Evolutionary conservation across 768 basidiomycete species (phyloP).

Genomic region (Lactarius vividus): DNA sequence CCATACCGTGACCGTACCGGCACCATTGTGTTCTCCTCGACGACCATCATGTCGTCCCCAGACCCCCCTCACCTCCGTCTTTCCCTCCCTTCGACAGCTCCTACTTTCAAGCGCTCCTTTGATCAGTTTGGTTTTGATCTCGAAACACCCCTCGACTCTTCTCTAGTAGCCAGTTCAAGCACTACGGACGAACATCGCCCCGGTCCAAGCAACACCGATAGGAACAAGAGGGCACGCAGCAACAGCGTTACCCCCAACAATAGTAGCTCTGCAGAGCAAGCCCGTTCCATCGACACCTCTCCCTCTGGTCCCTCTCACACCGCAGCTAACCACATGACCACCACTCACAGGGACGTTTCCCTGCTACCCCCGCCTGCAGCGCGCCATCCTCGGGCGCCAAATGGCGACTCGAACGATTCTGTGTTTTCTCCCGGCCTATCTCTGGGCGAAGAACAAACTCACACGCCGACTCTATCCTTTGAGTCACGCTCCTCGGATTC

Average conservation of each 20-base stretch:
- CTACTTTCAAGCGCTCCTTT: conserved; percentile 61
- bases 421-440: conserved; percentile 7
- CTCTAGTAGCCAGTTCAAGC: conserved; percentile 33
- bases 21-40: conserved; percentile 21
- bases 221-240: conserved; percentile 28
- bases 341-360: conserved; percentile 13
- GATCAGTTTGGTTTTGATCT: conserved; percentile 57
- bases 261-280: conserved; percentile 8
- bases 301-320: conserved; percentile 13
- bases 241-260: conserved; percentile 19
- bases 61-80: conserved; percentile 53
- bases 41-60: conserved; percentile 32
- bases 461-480: conserved; percentile 7
- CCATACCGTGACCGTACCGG: neutral
- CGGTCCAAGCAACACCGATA: conserved; percentile 24
- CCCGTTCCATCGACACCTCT: conserved; percentile 15
- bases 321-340: conserved; percentile 10
- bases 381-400: conserved; percentile 12
- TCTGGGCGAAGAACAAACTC: conserved; percentile 6
- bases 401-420: conserved; percentile 2
- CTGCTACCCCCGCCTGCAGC: neutral
- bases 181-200: conserved; percentile 25
- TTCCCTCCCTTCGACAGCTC: conserved; percentile 46
- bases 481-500: conserved; percentile 7
- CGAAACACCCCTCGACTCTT: conserved; percentile 41